Conservation (phyloP, 208 protist species). For the Blastocrithidia nonstop region DNA sequence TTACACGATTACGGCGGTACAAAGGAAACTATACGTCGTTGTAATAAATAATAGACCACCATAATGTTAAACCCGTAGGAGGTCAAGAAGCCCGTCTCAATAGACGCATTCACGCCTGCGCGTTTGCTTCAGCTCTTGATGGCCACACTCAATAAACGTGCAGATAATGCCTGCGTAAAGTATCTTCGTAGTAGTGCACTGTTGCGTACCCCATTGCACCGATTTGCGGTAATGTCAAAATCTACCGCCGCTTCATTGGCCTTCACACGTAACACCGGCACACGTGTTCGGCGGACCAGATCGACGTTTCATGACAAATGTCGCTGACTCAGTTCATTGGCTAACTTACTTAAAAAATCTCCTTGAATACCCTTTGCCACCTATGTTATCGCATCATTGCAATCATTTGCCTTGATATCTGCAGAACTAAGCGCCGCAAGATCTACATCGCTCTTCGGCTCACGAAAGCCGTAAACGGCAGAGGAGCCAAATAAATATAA, state of each 20-base stretch:
- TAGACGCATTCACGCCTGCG: constrained; percentile 45
- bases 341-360: constrained; percentile 29
- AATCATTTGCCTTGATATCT: constrained; percentile 25
- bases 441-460: constrained; percentile 58
- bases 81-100: constrained; percentile 57
- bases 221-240: constrained; percentile 68
- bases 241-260: constrained; percentile 4
- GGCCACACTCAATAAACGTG: constrained; percentile 56
- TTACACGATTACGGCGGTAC: constrained; percentile 30
- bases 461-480: constrained; percentile 51
- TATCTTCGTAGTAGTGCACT: constrained; percentile 60
- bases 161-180: constrained; percentile 35
- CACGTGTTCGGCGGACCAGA: constrained; percentile 65
- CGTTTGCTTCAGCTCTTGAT: constrained; percentile 81
- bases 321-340: constrained; percentile 9
- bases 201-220: constrained; percentile 81
- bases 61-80: constrained; percentile 84
- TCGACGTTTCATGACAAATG: constrained; percentile 37
- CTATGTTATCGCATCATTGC: constrained; percentile 39
- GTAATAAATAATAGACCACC: constrained; percentile 70
- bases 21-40: constrained; percentile 29
- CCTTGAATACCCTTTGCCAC: constrained; percentile 46
- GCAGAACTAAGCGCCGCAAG: constrained; percentile 39
- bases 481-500: constrained; percentile 76
- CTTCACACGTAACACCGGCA: constrained; percentile 57